Evolutionary conservation across 2,329 filamentous ascomycete genomes (phyloP).

Genomic region (Eutypella sp.): DNA sequence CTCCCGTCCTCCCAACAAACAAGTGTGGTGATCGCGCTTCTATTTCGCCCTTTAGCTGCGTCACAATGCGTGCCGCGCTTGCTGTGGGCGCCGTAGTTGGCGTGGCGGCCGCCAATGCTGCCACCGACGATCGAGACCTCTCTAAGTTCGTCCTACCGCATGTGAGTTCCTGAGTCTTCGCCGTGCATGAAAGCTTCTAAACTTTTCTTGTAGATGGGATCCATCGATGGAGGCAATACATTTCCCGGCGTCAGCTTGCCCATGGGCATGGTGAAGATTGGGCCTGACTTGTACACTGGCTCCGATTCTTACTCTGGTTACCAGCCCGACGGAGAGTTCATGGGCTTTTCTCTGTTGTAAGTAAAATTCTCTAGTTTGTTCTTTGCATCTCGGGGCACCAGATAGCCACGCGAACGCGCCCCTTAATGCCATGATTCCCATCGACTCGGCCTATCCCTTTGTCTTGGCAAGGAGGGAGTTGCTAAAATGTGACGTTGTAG

Average conservation of each 20-base stretch:
- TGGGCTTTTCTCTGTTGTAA: slow-evolving; percentile 54
- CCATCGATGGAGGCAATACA: slow-evolving; percentile 41
- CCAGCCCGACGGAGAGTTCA: slow-evolving; percentile 45
- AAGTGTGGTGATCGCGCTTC: background rate
- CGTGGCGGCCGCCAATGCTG: background rate
- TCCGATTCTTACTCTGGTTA: slow-evolving; percentile 51
- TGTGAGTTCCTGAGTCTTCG: background rate
- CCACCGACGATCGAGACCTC: background rate
- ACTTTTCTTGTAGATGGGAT: slow-evolving; percentile 34
- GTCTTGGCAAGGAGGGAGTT: too few species aligned
- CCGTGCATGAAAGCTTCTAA: background rate
- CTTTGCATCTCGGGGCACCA: too few species aligned
- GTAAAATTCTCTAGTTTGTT: background rate
- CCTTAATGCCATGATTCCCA: too few species aligned
- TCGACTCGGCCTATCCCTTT: too few species aligned
- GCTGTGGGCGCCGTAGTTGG: background rate
- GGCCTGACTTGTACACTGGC: slow-evolving; percentile 44
- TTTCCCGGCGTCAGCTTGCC: slow-evolving; percentile 46
- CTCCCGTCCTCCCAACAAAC: background rate
- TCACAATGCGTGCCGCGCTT: background rate
- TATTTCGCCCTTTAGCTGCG: background rate
- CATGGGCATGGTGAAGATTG: slow-evolving; percentile 45
- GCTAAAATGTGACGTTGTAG: background rate
- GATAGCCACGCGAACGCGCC: too few species aligned
- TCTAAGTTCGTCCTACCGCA: background rate